These are phyloP conservation scores for Podospora sp. DNA, from an alignment of 495 filamentous ascomycete genomes.

Conservation along the genomic window DNA sequence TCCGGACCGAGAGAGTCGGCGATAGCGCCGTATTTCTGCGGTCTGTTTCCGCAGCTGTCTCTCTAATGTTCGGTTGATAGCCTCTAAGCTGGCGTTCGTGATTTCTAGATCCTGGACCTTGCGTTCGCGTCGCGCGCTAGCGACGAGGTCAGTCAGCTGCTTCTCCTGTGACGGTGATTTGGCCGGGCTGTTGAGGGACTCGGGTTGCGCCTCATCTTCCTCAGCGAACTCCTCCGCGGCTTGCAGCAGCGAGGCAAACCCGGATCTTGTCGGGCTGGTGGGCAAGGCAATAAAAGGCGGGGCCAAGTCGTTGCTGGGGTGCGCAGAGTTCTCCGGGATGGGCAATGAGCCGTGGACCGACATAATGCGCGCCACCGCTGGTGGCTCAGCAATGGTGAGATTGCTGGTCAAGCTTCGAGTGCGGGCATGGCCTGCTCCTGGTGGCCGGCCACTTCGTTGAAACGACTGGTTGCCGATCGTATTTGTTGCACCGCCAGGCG, in stretches of 20 bases:
- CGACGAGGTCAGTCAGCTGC: slow-evolving; percentile 66
- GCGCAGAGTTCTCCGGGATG: slow-evolving; percentile 31
- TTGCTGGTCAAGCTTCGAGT: slow-evolving; percentile 34
- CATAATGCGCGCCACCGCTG: slow-evolving; percentile 26
- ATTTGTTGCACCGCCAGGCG: slow-evolving; percentile 21
- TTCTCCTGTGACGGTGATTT: slow-evolving; percentile 51
- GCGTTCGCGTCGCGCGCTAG: slow-evolving; percentile 85
- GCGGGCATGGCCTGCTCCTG: slow-evolving; percentile 20
- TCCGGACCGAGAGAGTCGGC: slow-evolving; percentile 77
- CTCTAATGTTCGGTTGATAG: slow-evolving; percentile 95
- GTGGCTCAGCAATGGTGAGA: slow-evolving; percentile 33
- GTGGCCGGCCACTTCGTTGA: slow-evolving; percentile 17
- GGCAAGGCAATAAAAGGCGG: slow-evolving; percentile 21
- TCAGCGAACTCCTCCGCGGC: slow-evolving; percentile 51
- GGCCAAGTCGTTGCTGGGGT: slow-evolving; percentile 6
- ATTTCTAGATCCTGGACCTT: slow-evolving; percentile 99
- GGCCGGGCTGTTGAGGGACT: slow-evolving; percentile 54
- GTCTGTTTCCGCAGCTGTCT: slow-evolving; percentile 89
- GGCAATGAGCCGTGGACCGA: slow-evolving; percentile 29
- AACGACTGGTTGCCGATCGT: slow-evolving; percentile 12
- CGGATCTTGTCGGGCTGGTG: slow-evolving; percentile 24
- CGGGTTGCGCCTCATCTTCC: slow-evolving; percentile 33
- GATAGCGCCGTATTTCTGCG: slow-evolving; percentile 80
- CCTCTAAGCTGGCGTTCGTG: slow-evolving; percentile 90
- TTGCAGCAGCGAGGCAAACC: slow-evolving; percentile 51